phyloP scores from a whole-genome alignment of 1,284 basidiomycete species.

The Rhodotorula sp. region DNA sequence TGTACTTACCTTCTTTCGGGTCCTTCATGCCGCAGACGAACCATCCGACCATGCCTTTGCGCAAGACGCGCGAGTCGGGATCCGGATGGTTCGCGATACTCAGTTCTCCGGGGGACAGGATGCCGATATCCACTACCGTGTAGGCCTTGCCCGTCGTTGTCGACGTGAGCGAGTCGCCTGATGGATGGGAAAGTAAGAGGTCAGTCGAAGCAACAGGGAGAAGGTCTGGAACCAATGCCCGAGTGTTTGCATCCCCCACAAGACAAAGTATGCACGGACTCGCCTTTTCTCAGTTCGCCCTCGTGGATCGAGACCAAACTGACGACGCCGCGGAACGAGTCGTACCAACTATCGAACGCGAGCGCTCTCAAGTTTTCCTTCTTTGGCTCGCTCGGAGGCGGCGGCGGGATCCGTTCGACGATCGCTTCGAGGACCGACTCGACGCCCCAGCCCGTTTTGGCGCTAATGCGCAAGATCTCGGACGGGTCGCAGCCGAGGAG shows the following conservation, averaged over 20 bases:
- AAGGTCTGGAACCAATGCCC: no score
- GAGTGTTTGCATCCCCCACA: neutral
- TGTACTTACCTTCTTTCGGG: constrained; percentile 75
- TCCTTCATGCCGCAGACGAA: constrained; percentile 90
- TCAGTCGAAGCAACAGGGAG: neutral
- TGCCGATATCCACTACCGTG: constrained; percentile 85
- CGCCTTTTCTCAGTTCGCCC: constrained; percentile 58
- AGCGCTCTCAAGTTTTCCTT: constrained; percentile 59
- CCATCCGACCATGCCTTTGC: constrained; percentile 44
- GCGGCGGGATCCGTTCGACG: constrained; percentile 76
- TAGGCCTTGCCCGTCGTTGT: constrained; percentile 85
- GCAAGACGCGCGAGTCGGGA: constrained; percentile 14
- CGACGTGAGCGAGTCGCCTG: constrained; percentile 85
- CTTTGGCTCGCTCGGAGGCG: constrained; percentile 34
- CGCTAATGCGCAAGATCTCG: constrained; percentile 72
- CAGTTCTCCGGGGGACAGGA: constrained; percentile 86
- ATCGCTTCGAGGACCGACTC: constrained; percentile 74
- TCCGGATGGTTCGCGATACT: constrained; percentile 50
- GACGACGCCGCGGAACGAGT: constrained; percentile 93
- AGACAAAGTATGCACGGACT: neutral
- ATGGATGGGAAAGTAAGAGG: neutral
- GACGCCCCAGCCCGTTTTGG: constrained; percentile 85
- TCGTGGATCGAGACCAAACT: constrained; percentile 75
- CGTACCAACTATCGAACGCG: constrained; percentile 89
- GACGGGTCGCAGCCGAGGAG: constrained; percentile 72